Evolutionary conservation across 2,329 filamentous ascomycete species (phyloP), one percentile per base, ranked within the genome.

Genomic region (Neurospora sp.): DNA sequence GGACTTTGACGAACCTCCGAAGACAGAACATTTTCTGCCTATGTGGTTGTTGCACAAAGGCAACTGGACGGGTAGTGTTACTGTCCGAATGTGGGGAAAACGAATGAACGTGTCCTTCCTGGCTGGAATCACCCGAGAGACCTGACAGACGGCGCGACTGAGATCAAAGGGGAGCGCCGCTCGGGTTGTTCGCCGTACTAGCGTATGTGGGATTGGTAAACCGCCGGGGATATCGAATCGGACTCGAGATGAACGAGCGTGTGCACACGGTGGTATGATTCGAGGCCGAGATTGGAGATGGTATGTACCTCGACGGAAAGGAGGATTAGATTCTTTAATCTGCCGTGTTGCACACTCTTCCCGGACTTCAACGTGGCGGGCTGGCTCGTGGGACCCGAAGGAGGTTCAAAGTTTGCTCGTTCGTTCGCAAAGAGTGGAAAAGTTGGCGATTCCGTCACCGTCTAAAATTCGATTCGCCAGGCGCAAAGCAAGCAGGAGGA

Each of bases 21-120:
- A 90, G 80, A 77, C 87, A 90, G 75, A 90, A 90, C 87, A 89
- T 89, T 70, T 33, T 62, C 28, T 62, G 23, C 23, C 36, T 62
- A 62, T 33, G 72, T 77, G 76, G 71, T 71, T 68, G 68, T 28
- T 40, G 28, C 28, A 67, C n/a, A 40, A 42, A 19, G 52, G 52
- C 52, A 62, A 62, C 52, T 36, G 28, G 28, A 62, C 52, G 52
- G 52, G 23, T 36, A 33, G 52, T 62, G 52, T 62, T 36, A 62
- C 52, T 33, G 52, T 62, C 28, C 52, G 28, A 36, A 36, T 33
- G 52, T 62, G 52, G 52, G 52, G 52, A 62, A 46, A 62, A 17
- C 52, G 52, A 62, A 62, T n/a, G 28, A 62, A 62, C 7, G 52
- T 62, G 28, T 36, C 52, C 52, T 62, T 36, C 52, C 52, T 62